phyloP scores from a whole-genome alignment of 2,329 filamentous ascomycete species.

The Pseudogymnoascus sp. region DNA sequence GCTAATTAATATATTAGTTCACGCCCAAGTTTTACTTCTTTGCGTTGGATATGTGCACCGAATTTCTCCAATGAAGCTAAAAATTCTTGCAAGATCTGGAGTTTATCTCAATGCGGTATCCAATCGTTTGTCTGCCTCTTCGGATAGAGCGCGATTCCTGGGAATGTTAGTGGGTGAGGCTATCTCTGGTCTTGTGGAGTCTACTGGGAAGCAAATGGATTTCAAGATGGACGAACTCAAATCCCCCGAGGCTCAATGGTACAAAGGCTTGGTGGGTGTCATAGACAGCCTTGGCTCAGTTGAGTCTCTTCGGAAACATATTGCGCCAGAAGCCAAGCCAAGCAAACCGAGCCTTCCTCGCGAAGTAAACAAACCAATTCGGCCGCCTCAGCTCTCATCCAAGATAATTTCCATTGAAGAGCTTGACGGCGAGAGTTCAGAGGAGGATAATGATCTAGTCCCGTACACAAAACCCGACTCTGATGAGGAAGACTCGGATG shows the following conservation, averaged over 20 bases:
- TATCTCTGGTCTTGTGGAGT: conserved; percentile 46
- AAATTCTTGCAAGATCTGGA: conserved; percentile 61
- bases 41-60: conserved; percentile 68
- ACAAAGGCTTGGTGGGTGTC: conserved; percentile 56
- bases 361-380: conserved; percentile 26
- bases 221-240: conserved; percentile 78
- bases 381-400: conserved; percentile 16
- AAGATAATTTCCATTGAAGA: conserved; percentile 54
- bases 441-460: conserved; percentile 43
- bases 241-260: conserved; percentile 65
- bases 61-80: conserved; percentile 55
- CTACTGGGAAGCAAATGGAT: conserved; percentile 61
- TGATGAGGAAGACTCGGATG: conserved; percentile 84
- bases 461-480: conserved; percentile 81
- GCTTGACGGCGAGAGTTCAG: conserved; percentile 47
- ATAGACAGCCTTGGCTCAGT: conserved; percentile 55
- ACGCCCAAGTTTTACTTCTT: conserved; percentile 71
- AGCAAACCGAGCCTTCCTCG: conserved; percentile 8
- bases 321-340: conserved; percentile 14
- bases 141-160: conserved; percentile 66
- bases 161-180: conserved; percentile 83
- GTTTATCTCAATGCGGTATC: conserved; percentile 72
- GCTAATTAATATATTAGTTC: conserved; percentile 44
- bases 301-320: conserved; percentile 36
- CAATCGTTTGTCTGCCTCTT: conserved; percentile 72